Base-by-base conservation (phyloP, 768 basidiomycete genomes). In the Chiua virens region DNA sequence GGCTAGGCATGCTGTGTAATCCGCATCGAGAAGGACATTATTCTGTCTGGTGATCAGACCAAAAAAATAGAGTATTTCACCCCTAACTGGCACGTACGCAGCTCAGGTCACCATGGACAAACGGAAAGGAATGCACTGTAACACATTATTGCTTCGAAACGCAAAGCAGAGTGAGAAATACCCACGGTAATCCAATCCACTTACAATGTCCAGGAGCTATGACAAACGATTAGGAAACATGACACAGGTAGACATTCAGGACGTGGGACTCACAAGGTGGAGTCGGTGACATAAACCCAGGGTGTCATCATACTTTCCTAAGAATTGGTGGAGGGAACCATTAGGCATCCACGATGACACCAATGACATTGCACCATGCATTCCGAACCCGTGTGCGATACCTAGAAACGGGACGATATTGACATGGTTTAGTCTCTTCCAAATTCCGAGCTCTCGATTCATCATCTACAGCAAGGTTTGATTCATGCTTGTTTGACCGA, bases 1-100 rank as follows among this genome's bases (percentile, higher is more conserved):
- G 41, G 70, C 69, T 5, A 79, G 57, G 11, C 69, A 66, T 0
- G 71, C 76, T 17, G 68, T 70, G 28, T 69, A 56, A 3, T 50
- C 23, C 21, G 10, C 52, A 17, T 56, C 53, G 5, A 54, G n/a
- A 30, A 58, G 49, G n/a, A 61, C 47, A 8, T 61, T 57, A 2
- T 47, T 49, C 58, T 61, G 14, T 22, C 28, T 6, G 14, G 5
- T 15, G 7, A 3, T 34, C 34, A 34, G 34, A 34, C 3, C 15
- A 34, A 21, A 42, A 7, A 7, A 8, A n/a, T 13, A 3, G n/a
- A 18, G 17, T 2, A 47, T 22, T 2, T n/a, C 34, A 27, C 3
- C 22, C 9, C 3, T 27, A 3, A 15, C 5, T 15, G 10, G n/a
- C 8, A 10, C 23, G 3, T 17, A 34, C 39, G 35, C 6, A 0